Percentiles rank a stretch among this genome's conserved stretches.
Evolutionary conservation across 805 yeast species (phyloP).

Genomic region (Ogataea zsoltii): DNA sequence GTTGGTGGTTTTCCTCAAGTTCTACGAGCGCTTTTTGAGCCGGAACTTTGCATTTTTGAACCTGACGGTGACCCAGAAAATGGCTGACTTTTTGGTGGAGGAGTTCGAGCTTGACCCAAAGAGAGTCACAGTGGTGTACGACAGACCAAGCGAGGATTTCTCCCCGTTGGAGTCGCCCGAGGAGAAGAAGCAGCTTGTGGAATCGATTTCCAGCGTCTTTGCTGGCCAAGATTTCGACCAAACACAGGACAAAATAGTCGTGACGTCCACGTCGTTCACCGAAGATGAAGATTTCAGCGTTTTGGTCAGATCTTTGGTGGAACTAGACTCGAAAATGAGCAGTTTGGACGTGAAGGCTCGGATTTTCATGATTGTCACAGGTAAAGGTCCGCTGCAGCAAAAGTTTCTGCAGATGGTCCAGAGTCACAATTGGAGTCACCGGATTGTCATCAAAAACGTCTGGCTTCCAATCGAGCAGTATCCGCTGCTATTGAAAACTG

Average conservation of each 20-base stretch:
- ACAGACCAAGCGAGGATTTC: slow-evolving; percentile 78
- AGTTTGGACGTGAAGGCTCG: slow-evolving; percentile 39
- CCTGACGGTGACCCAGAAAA: slow-evolving; percentile 74
- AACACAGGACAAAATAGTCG: slow-evolving; percentile 57
- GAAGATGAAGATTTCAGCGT: slow-evolving; percentile 88
- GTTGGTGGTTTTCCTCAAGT: slow-evolving; percentile 56
- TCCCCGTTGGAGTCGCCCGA: slow-evolving; percentile 43
- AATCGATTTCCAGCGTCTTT: slow-evolving; percentile 37
- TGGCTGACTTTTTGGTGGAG: slow-evolving; percentile 59
- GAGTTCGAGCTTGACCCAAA: slow-evolving; percentile 53
- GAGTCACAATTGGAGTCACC: slow-evolving; percentile 38
- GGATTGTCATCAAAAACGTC: slow-evolving; percentile 58
- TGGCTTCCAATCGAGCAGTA: slow-evolving; percentile 84
- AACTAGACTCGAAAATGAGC: slow-evolving; percentile 47
- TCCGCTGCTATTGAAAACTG: slow-evolving; percentile 69
- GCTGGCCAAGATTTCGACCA: slow-evolving; percentile 20
- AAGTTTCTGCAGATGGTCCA: slow-evolving; percentile 36
- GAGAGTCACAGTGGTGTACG: slow-evolving; percentile 71
- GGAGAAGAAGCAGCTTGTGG: slow-evolving; percentile 34
- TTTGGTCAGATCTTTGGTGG: slow-evolving; percentile 65
- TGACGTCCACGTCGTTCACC: slow-evolving; percentile 91
- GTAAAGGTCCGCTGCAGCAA: slow-evolving; percentile 84
- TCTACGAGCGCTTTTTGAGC: slow-evolving; percentile 66
- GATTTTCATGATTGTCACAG: slow-evolving; percentile 81
- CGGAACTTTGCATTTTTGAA: slow-evolving; percentile 63